Percentiles rank a stretch among this genome's conserved stretches.
These are phyloP conservation scores for Lasiosphaeria ovina DNA, from an alignment of 495 filamentous ascomycete genomes.

Conservation along the genomic window DNA sequence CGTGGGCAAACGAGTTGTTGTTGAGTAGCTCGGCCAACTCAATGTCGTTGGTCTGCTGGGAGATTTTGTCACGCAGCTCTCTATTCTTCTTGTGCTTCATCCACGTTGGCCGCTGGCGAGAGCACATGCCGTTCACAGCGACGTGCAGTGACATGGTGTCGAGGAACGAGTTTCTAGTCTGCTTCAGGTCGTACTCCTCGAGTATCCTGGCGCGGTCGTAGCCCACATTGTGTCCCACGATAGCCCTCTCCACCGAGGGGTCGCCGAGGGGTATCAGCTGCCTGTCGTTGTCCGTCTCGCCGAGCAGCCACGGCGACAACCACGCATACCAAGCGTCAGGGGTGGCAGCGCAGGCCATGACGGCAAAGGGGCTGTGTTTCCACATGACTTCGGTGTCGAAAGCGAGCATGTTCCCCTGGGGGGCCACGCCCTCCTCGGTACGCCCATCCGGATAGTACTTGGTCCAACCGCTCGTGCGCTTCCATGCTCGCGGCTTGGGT, in stretches of 20 bases:
- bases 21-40: slow-evolving; percentile 72
- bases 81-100: slow-evolving; percentile 90
- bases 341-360: slow-evolving; percentile 93
- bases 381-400: slow-evolving; percentile 99
- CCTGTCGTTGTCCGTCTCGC: slow-evolving; percentile 68
- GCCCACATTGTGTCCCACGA: slow-evolving; percentile 94
- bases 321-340: slow-evolving; percentile 93
- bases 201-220: slow-evolving; percentile 86
- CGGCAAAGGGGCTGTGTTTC: slow-evolving; percentile 83
- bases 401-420: slow-evolving; percentile 75
- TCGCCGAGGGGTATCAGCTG: slow-evolving; percentile 89
- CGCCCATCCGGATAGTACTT: slow-evolving; percentile 78
- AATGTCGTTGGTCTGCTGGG: slow-evolving; percentile 63
- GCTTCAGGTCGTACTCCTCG: slow-evolving; percentile 84
- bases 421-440: slow-evolving; percentile 67
- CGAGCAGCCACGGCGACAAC: slow-evolving; percentile 93
- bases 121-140: slow-evolving; percentile 98
- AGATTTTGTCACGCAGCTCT: slow-evolving; percentile 78
- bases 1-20: slow-evolving; percentile 63
- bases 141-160: slow-evolving; percentile 99
- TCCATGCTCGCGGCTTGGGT: slow-evolving; percentile 76
- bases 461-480: slow-evolving; percentile 84
- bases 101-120: slow-evolving; percentile 92
- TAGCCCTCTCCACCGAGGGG: slow-evolving; percentile 62
- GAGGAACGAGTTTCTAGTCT: slow-evolving; percentile 81